These are phyloP conservation scores for Herpomyces periplanetae DNA, from an alignment of 2,329 filamentous ascomycete genomes.

Conservation along the genomic window DNA sequence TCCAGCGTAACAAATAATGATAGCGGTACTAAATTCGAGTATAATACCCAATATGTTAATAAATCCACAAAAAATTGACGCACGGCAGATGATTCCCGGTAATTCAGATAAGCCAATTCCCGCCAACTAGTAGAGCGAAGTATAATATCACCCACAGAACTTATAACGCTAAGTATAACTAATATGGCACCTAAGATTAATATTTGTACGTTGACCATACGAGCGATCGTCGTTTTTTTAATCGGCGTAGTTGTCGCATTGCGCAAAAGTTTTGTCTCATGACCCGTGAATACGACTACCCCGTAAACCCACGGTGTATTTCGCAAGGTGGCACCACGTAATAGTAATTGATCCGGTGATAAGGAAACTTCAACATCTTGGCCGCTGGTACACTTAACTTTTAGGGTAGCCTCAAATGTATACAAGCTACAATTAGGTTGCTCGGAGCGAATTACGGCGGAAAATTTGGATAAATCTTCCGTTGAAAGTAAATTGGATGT, in stretches of 20 bases:
- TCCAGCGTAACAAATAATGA: slow-evolving; percentile 92
- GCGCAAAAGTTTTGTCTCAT: slow-evolving; percentile 94
- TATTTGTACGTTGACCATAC: slow-evolving; percentile 70
- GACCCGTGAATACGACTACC: slow-evolving; percentile 77
- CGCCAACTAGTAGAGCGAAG: background rate
- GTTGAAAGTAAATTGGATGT: slow-evolving; percentile 57
- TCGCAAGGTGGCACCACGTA: slow-evolving; percentile 63
- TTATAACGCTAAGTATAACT: slow-evolving; percentile 44
- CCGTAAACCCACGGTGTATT: slow-evolving; percentile 95
- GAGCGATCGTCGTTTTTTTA: slow-evolving; percentile 82
- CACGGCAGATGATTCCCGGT: slow-evolving; percentile 22
- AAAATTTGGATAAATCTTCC: slow-evolving; percentile 42
- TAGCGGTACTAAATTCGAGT: slow-evolving; percentile 81
- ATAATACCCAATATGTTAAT: slow-evolving; percentile 91
- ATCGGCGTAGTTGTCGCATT: slow-evolving; percentile 91
- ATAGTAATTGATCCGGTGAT: slow-evolving; percentile 59
- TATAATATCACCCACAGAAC: slow-evolving; percentile 60
- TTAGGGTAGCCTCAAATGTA: slow-evolving; percentile 84
- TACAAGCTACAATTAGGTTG: slow-evolving; percentile 95
- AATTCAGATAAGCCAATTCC: slow-evolving; percentile 25
- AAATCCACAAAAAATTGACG: slow-evolving; percentile 68
- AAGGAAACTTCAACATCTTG: slow-evolving; percentile 71
- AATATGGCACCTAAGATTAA: slow-evolving; percentile 57
- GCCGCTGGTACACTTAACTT: slow-evolving; percentile 51
- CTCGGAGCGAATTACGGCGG: slow-evolving; percentile 59